phyloP scores from a whole-genome alignment of 768 basidiomycete species.

The Rubroboletus pulcherrimus region DNA sequence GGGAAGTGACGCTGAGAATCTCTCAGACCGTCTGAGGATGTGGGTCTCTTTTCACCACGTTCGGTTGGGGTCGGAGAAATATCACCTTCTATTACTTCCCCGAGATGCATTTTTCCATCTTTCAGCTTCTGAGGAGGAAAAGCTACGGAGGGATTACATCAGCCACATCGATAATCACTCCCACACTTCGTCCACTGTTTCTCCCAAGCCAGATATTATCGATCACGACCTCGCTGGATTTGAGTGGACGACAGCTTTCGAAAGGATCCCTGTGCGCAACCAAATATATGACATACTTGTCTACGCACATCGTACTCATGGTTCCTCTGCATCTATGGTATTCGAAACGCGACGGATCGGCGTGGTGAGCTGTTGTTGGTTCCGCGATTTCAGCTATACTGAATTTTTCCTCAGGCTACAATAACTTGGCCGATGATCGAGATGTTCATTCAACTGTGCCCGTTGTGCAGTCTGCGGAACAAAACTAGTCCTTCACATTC shows the following conservation, averaged over 20 bases:
- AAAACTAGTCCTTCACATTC: constrained; percentile 29
- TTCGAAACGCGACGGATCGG: constrained; percentile 53
- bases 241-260: constrained; percentile 42
- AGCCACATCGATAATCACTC: constrained; percentile 32
- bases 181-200: constrained; percentile 1
- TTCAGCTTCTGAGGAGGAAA: constrained; percentile 48
- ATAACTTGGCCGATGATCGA: constrained; percentile 77
- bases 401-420: constrained; percentile 42
- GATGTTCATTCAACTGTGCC: constrained; percentile 60
- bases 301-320: constrained; percentile 61
- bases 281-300: constrained; percentile 69
- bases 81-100: constrained; percentile 55
- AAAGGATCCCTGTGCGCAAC: constrained; percentile 59
- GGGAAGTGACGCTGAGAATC: constrained; percentile 26
- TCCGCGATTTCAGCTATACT: background rate
- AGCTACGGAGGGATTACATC: constrained; percentile 45
- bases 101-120: constrained; percentile 56
- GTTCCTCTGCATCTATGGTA: constrained; percentile 51
- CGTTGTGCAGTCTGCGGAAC: constrained; percentile 44
- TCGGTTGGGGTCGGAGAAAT: constrained; percentile 56
- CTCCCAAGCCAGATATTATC: constrained; percentile 18
- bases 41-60: constrained; percentile 62
- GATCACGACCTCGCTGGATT: constrained; percentile 27
- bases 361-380: constrained; percentile 44
- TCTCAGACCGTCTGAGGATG: constrained; percentile 42